Percentiles rank a stretch among this genome's conserved stretches.
Conservation (phyloP, 371 early-diverging fungal genomes). For the Gilbertella persicaria region DNA sequence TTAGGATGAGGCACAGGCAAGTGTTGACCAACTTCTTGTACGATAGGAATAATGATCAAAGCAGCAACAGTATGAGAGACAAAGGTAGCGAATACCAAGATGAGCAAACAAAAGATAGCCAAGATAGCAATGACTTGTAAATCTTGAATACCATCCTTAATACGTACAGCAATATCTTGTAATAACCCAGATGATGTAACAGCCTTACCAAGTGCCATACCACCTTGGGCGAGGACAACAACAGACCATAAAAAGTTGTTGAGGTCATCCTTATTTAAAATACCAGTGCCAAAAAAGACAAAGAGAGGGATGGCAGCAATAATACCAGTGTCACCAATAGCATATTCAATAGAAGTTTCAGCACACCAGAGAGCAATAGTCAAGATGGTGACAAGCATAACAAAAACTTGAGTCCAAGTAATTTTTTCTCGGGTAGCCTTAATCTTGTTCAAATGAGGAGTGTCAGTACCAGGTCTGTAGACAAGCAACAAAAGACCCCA, state of each 20-base stretch:
- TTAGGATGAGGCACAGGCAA: conserved; percentile 82
- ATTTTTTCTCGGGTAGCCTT: conserved; percentile 56
- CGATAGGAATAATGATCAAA: conserved; percentile 80
- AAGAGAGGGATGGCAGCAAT: conserved; percentile 91
- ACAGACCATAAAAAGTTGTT: conserved; percentile 93
- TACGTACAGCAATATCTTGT: conserved; percentile 68
- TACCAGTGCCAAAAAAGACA: conserved; percentile 85
- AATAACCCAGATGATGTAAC: conserved; percentile 86
- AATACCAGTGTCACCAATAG: conserved; percentile 93
- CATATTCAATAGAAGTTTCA: conserved; percentile 65
- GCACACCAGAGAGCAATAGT: conserved; percentile 91
- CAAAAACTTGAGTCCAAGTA: conserved; percentile 56
- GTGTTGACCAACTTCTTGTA: conserved; percentile 71
- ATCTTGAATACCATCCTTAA: conserved; percentile 66
- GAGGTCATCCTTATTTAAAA: conserved; percentile 93
- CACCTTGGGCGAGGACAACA: conserved; percentile 94
- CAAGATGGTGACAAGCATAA: conserved; percentile 56
- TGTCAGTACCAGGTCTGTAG: conserved; percentile 60
- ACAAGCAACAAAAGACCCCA: conserved; percentile 78
- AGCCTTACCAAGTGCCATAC: conserved; percentile 89
- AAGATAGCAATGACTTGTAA: conserved; percentile 67
- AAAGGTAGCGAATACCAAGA: conserved; percentile 84
- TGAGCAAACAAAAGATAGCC: conserved; percentile 63
- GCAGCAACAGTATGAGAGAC: conserved; percentile 95
- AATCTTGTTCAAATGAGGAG: conserved; percentile 51